Conservation (phyloP, 768 basidiomycete species). For the Collybia nuda region DNA sequence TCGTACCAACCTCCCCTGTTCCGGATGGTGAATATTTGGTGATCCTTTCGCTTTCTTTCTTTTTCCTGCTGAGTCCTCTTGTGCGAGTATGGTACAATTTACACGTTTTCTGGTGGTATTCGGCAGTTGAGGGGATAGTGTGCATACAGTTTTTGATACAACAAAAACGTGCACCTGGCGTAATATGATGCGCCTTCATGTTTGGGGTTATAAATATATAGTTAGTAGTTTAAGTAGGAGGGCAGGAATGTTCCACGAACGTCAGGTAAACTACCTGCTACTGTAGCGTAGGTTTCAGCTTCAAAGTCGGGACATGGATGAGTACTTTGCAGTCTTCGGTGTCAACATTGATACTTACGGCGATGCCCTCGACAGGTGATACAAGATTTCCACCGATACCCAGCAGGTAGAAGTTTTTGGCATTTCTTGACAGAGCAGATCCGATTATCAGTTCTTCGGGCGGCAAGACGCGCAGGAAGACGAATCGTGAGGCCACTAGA, state of each 20-base stretch:
- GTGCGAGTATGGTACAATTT: constrained; percentile 30
- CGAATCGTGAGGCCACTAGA: constrained; percentile 30
- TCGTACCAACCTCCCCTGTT: neutral
- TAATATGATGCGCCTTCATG: constrained; percentile 6
- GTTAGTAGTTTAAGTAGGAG: neutral
- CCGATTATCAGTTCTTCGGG: constrained; percentile 1
- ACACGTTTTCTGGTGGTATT: constrained; percentile 43
- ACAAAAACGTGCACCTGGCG: constrained; percentile 38
- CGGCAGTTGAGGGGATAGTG: constrained; percentile 31
- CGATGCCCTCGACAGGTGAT: constrained; percentile 37
- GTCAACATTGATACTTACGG: constrained; percentile 32
- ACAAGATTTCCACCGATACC: constrained; percentile 42
- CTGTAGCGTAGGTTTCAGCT: constrained; percentile 5
- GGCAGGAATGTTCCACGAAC: constrained; percentile 10
- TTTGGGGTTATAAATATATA: neutral
- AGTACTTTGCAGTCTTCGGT: constrained; percentile 23
- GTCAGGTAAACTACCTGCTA: neutral
- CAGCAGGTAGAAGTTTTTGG: constrained; percentile 26
- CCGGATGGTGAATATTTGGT: neutral
- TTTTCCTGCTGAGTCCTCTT: constrained; percentile 12
- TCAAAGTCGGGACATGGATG: constrained; percentile 21
- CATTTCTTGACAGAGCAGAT: constrained; percentile 33
- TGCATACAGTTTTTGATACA: constrained; percentile 28
- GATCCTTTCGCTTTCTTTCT: constrained; percentile 6
- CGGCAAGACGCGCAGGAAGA: constrained; percentile 20